Conservation (phyloP, 2,329 filamentous ascomycete genomes). For the Teratosphaeria gauchensis region DNA sequence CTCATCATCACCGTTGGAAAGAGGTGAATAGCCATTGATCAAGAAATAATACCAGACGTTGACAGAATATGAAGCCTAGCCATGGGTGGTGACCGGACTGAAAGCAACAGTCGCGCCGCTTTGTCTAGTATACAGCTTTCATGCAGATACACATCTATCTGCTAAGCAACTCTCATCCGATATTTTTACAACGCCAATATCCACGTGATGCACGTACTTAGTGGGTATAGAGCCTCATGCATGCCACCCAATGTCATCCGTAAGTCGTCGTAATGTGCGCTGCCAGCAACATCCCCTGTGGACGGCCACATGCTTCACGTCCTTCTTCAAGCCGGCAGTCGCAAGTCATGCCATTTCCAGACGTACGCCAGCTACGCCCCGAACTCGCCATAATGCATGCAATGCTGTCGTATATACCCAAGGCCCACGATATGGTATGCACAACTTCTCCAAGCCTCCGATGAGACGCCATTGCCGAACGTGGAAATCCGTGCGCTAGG, state of each 20-base stretch:
- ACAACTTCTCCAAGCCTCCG: neutral
- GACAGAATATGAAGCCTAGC: too few relatives aligned
- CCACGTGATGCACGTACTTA: neutral
- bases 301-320: constrained; percentile 12
- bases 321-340: neutral
- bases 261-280: neutral
- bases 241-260: neutral
- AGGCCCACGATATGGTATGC: neutral
- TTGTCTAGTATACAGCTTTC: neutral
- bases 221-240: neutral
- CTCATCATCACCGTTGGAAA: too few relatives aligned
- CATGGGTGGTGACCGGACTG: neutral
- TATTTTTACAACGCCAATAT: neutral
- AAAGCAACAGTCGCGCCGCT: neutral
- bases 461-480: neutral
- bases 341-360: neutral
- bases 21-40: too few relatives aligned
- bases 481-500: neutral
- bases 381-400: constrained; percentile 3
- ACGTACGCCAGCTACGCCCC: neutral
- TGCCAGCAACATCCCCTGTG: constrained; percentile 1
- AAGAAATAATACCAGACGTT: too few relatives aligned
- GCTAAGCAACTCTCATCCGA: neutral
- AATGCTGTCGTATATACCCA: neutral
- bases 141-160: neutral